Conservation (phyloP, 1,284 basidiomycete species). For the Melampsora larici-populina region DNA sequence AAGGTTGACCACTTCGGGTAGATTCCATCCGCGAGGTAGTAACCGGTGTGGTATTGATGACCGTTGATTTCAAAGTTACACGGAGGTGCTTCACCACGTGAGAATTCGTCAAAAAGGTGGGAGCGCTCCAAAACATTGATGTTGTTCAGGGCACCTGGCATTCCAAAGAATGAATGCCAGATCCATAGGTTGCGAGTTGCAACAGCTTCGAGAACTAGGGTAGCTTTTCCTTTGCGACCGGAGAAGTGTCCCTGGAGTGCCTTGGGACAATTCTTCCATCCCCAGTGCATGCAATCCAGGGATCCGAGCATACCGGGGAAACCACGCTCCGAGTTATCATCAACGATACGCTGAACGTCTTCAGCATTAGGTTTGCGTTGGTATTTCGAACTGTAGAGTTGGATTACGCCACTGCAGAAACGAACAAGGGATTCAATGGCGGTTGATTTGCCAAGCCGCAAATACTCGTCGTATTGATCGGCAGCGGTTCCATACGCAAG, state of each 20-base stretch:
- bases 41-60: background rate
- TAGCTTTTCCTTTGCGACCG: background rate
- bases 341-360: background rate
- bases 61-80: constrained; percentile 10
- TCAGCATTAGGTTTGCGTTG: background rate
- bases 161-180: background rate
- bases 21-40: constrained; percentile 14
- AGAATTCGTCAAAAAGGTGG: background rate
- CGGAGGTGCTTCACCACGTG: background rate
- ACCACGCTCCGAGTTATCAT: background rate
- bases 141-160: background rate
- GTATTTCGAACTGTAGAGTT: background rate
- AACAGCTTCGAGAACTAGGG: constrained; percentile 4
- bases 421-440: background rate
- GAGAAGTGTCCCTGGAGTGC: background rate
- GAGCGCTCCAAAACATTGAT: background rate
- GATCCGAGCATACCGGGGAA: constrained; percentile 10
- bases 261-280: constrained; percentile 16
- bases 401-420: background rate
- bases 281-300: constrained; percentile 15
- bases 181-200: background rate
- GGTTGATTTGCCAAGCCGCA: background rate
- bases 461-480: background rate
- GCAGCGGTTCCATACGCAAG: background rate
- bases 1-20: constrained; percentile 8